Percentiles rank a stretch among this genome's conserved stretches.
These are phyloP conservation scores for Lodderomyces pseudojiufengensis DNA, from an alignment of 1,139 yeast species.

Conservation along the genomic window DNA sequence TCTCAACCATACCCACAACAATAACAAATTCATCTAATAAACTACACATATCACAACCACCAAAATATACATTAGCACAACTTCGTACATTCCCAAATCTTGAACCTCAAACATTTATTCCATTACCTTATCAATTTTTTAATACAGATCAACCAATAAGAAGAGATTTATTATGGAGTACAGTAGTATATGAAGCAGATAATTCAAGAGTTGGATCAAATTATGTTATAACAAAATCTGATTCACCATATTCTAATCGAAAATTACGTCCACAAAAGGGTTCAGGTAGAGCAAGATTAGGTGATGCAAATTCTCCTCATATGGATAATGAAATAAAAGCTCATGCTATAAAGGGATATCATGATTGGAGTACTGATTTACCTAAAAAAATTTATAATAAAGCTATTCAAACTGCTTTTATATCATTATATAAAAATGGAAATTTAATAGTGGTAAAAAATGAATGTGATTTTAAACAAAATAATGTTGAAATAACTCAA, in stretches of 20 bases:
- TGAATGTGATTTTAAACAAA: conserved; percentile 14
- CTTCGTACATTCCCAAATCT: conserved; percentile 83
- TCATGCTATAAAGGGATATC: conserved; percentile 85
- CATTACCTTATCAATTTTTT: conserved; percentile 67
- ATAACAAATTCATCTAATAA: conserved; percentile 7
- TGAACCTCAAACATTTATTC: conserved; percentile 75
- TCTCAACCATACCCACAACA: conserved; percentile 7
- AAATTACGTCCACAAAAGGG: conserved; percentile 91
- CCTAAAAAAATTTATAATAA: conserved; percentile 69
- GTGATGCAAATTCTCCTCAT: conserved; percentile 93
- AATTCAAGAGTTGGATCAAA: conserved; percentile 85
- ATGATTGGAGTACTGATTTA: conserved; percentile 81
- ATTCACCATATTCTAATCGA: conserved; percentile 79
- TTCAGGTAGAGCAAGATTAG: conserved; percentile 90
- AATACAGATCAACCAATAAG: conserved; percentile 61
- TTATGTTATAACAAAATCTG: conserved; percentile 80
- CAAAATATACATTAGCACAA: conserved; percentile 76
- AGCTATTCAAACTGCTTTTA: conserved; percentile 79
- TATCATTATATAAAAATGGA: conserved; percentile 76
- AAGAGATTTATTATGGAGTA: conserved; percentile 90
- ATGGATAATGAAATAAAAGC: conserved; percentile 90
- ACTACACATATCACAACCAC: conserved; percentile 45
- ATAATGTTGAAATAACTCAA: conserved; percentile 21
- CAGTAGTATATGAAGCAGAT: conserved; percentile 90
- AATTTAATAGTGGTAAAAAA: conserved; percentile 63